These are phyloP conservation scores for Diplodia sapinea DNA, from an alignment of 2,329 filamentous ascomycete genomes.

Conservation along the genomic window DNA sequence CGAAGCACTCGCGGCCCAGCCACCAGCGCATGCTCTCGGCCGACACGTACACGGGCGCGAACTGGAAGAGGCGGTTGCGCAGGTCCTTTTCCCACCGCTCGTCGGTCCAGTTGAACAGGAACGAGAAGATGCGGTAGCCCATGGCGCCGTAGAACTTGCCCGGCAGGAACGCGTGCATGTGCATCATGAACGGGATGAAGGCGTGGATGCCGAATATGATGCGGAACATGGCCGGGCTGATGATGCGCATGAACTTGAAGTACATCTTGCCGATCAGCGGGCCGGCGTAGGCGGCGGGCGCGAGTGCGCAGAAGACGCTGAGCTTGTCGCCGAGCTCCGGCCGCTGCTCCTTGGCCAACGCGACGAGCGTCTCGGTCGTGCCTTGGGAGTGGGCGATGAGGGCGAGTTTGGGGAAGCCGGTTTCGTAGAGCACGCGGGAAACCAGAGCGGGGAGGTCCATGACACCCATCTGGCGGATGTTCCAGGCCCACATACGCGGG, in stretches of 20 bases:
- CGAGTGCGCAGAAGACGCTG: conserved; percentile 87
- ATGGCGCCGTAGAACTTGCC: conserved; percentile 75
- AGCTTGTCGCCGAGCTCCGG: conserved; percentile 83
- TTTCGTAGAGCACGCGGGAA: conserved; percentile 79
- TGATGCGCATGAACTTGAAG: conserved; percentile 87
- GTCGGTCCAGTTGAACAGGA: conserved; percentile 88
- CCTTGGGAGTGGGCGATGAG: conserved; percentile 90
- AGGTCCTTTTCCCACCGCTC: conserved; percentile 81
- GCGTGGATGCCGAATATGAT: conserved; percentile 88
- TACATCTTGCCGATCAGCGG: conserved; percentile 85
- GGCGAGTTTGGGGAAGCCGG: conserved; percentile 80
- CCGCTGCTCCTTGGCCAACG: conserved; percentile 85
- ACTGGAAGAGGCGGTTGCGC: conserved; percentile 85
- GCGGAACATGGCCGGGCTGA: conserved; percentile 77
- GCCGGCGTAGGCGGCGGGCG: conserved; percentile 88
- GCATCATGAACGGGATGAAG: conserved; percentile 94
- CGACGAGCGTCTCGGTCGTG: conserved; percentile 85
- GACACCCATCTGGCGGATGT: conserved; percentile 83
- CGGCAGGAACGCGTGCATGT: conserved; percentile 72
- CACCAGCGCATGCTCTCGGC: conserved; percentile 95
- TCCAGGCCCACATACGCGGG: conserved; percentile 96
- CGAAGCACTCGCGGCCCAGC: conserved; percentile 86
- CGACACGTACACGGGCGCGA: conserved; percentile 87
- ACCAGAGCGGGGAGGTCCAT: conserved; percentile 84
- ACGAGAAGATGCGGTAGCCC: conserved; percentile 88